Base-by-base conservation (phyloP, 2,329 filamentous ascomycete genomes). In the Dactylellina haptotyla region DNA sequence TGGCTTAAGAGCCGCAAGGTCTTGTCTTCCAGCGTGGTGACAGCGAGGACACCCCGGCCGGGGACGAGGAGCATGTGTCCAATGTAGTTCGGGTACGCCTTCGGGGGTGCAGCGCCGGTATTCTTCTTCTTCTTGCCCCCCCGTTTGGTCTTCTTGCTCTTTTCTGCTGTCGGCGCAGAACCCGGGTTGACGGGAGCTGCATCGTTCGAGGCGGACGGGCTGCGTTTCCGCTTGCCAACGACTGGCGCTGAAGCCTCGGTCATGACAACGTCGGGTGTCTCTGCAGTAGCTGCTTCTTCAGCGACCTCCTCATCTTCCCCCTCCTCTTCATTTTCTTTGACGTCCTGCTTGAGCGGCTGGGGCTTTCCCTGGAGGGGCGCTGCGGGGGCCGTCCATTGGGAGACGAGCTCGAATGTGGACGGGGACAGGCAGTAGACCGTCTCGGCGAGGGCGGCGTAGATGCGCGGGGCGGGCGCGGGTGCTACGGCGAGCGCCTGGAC, bases 11-110 rank as follows among this genome's bases (percentile, higher is more conserved):
- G 91, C 80, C 91, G 91, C 41, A 99, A 85, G 54, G 87, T 88
- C 83, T 99, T 99, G 83, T 98, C 95, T 78, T 96, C 92, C n/a
- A 87, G 89, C 6, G 93, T 96, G 28, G 96, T 87, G 20, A 88
- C 90, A 43, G 97, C 83, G 18, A 96, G 80, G 81, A 96, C 84
- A 43, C 86, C 84, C 12, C 88, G 87, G 76, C 90, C 84, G 12
- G 83, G 80, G 0, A 92, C 61, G 10, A 65, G 34, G 75, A 79
- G 61, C 54, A 80, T 51, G 59, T 79, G 79, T 76, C 81, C 64
- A 77, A 80, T 54, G 23, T 73, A 75, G 30, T 77, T 78, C 23
- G 79, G 75, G 43, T 43, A 45, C 10, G 45, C 30, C 53, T 63
- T 59, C 10, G 48, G 34, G 6, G 20, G 46, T 14, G 45, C 51